These are phyloP conservation scores for Scenedesmus sp. DNA, from an alignment of 163 green algal species.

Conservation along the genomic window DNA sequence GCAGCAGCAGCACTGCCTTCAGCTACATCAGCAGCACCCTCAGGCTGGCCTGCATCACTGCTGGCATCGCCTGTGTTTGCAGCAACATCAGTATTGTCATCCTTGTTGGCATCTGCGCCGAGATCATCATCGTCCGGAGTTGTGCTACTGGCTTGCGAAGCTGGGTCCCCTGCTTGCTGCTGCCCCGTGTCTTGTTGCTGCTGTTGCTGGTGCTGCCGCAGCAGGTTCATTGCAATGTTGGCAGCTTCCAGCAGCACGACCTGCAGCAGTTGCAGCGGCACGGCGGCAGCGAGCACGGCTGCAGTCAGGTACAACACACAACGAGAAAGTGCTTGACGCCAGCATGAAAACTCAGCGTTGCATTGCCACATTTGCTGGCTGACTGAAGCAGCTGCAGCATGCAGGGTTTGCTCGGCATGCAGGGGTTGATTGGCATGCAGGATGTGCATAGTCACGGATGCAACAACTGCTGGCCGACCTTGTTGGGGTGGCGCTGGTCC, in stretches of 20 bases:
- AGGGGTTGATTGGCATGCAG: too few species aligned
- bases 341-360: too few species aligned
- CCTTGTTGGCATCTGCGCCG: neutral
- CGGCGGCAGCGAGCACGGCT: neutral
- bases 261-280: neutral
- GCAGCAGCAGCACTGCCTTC: neutral
- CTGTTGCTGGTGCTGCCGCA: constrained; percentile 21
- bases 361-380: too few species aligned
- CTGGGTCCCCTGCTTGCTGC: neutral
- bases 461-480: neutral
- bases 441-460: too few species aligned
- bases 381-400: too few species aligned
- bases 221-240: constrained; percentile 39
- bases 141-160: neutral
- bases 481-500: constrained; percentile 27
- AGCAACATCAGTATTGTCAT: neutral
- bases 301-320: neutral
- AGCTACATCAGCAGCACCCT: neutral
- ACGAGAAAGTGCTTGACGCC: neutral
- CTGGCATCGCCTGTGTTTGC: neutral
- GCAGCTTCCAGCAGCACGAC: constrained; percentile 22
- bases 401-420: too few species aligned
- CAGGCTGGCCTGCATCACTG: too few species aligned
- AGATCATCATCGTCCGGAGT: neutral
- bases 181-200: neutral